Conservation (phyloP, 2,329 filamentous ascomycete species). For the Pyrenophora teres region DNA sequence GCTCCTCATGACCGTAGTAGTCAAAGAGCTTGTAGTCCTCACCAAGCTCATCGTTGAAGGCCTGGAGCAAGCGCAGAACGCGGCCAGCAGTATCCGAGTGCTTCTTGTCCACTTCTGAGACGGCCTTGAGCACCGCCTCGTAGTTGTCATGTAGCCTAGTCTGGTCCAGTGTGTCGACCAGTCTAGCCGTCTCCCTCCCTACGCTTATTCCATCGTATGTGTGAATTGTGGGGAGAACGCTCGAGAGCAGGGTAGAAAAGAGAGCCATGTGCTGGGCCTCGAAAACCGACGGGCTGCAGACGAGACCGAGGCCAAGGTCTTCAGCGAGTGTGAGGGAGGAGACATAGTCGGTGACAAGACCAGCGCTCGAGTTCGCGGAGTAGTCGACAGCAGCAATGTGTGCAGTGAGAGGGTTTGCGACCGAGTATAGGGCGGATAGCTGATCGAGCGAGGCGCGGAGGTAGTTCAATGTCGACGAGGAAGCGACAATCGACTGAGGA, state of each 20-base stretch:
- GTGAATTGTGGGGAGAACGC: conserved; percentile 80
- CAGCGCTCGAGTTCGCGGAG: conserved; percentile 63
- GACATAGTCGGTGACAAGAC: conserved; percentile 85
- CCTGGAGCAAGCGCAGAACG: conserved; percentile 69
- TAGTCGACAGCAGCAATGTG: conserved; percentile 94
- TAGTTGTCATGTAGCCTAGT: conserved; percentile 71
- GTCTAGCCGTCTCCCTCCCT: conserved; percentile 78
- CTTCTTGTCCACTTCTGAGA: conserved; percentile 68
- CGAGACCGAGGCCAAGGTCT: conserved; percentile 84
- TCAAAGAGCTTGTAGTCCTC: conserved; percentile 94
- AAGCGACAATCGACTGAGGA: conserved; percentile 87
- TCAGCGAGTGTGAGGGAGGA: conserved; percentile 80
- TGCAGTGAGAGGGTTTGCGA: conserved; percentile 89
- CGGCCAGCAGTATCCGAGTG: conserved; percentile 73
- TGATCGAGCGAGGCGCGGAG: conserved; percentile 87
- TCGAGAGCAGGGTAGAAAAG: conserved; percentile 81
- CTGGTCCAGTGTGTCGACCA: conserved; percentile 81
- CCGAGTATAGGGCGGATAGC: conserved; percentile 85
- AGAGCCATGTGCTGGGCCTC: conserved; percentile 95
- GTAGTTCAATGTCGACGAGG: conserved; percentile 78
- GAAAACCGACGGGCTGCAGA: conserved; percentile 83
- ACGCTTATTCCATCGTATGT: conserved; percentile 86
- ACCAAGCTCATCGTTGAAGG: conserved; percentile 88
- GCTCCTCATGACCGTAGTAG: conserved; percentile 81
- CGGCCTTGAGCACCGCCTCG: conserved; percentile 65